Conservation (phyloP, 2,329 filamentous ascomycete genomes). For the Penicillium sp. region DNA sequence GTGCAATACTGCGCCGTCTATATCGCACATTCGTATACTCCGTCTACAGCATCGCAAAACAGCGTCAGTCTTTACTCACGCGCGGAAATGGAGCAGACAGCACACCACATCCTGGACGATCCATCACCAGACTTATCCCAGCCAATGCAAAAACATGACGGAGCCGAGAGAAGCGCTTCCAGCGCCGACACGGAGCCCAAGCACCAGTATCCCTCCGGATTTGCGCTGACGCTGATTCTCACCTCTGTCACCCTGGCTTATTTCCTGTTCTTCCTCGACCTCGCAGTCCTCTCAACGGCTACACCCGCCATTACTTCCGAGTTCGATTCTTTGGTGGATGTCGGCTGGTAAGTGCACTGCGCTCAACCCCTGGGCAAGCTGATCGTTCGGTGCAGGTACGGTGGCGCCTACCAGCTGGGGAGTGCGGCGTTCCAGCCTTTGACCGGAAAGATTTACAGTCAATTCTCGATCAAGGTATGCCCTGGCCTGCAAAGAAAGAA, state of each 20-base stretch:
- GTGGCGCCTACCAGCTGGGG: slow-evolving; percentile 8
- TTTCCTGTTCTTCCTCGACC: slow-evolving; percentile 29
- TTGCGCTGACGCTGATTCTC: slow-evolving; percentile 26
- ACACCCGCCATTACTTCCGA: slow-evolving; percentile 41
- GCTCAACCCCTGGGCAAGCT: too few relatives aligned
- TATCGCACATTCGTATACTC: too few relatives aligned
- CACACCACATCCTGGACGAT: neutral
- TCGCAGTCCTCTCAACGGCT: slow-evolving; percentile 31
- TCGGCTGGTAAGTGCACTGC: neutral
- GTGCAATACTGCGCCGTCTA: too few relatives aligned
- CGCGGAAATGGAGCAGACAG: neutral
- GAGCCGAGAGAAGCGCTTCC: neutral
- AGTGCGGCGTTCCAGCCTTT: slow-evolving; percentile 5
- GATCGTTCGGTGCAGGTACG: neutral
- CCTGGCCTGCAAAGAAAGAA: neutral
- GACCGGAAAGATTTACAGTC: slow-evolving; percentile 12
- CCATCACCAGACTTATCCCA: neutral
- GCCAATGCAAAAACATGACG: slow-evolving; percentile 16
- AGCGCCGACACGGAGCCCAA: slow-evolving; percentile 23
- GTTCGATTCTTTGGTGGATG: slow-evolving; percentile 28
- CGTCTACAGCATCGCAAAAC: too few relatives aligned
- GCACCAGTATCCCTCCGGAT: slow-evolving; percentile 24
- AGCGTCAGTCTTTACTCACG: neutral
- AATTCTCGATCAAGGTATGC: slow-evolving; percentile 2
- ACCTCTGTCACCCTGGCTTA: slow-evolving; percentile 31